phyloP scores from a whole-genome alignment of 148 eudicot species.

The Camellia lanceoleosa region DNA sequence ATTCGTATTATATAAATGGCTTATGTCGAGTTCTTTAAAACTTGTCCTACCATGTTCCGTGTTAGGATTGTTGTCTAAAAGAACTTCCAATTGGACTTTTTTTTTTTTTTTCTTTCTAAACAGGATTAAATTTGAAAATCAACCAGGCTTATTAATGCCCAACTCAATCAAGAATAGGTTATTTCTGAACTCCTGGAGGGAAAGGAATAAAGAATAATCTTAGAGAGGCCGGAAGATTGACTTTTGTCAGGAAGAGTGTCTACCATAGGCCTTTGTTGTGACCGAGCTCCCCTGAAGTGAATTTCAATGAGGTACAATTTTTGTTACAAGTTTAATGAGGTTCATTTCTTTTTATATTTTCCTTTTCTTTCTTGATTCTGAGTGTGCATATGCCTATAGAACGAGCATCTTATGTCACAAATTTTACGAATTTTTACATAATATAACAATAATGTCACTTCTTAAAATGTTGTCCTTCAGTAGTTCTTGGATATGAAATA shows the following conservation, averaged over 20 bases:
- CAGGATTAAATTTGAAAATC: not conserved
- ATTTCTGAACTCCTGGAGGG: not conserved
- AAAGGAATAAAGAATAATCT: not conserved
- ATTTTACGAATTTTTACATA: not conserved
- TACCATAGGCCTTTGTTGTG: not conserved
- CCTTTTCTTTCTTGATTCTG: not conserved
- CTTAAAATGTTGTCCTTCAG: not conserved
- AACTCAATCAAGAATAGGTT: not conserved
- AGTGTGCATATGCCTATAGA: not conserved
- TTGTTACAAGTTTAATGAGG: not conserved
- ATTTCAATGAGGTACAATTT: not conserved
- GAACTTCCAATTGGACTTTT: not conserved
- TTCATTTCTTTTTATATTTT: not conserved
- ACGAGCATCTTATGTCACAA: not conserved
- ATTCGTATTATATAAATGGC: not conserved
- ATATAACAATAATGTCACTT: not conserved
- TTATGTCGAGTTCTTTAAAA: not conserved
- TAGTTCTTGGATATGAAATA: not conserved
- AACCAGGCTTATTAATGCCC: not conserved
- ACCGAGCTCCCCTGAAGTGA: not conserved
- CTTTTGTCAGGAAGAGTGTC: not conserved
- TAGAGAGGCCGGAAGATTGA: not conserved
- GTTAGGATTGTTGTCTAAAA: not conserved
- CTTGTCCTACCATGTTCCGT: not conserved
- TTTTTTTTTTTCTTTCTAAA: not conserved